Evolutionary conservation across 805 yeast genomes (phyloP).

Genomic region (Hanseniaspora valbyensis): DNA sequence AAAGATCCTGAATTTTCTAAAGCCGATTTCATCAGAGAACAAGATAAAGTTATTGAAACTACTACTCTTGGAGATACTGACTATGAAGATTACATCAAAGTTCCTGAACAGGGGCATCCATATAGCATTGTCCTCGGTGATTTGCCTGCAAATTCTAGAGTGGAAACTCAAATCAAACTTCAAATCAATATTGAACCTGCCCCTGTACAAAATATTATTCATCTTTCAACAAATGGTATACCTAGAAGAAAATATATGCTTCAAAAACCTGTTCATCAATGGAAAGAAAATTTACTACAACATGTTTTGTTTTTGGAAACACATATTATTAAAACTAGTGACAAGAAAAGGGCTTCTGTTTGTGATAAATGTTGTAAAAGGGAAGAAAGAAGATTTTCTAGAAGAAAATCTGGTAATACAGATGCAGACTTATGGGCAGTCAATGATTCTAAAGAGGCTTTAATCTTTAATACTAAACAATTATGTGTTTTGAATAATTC

Average conservation of each 20-base stretch:
- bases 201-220: constrained; percentile 61
- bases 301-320: constrained; percentile 63
- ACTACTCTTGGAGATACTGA: constrained; percentile 10
- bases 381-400: constrained; percentile 85
- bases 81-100: constrained; percentile 2
- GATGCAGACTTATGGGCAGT: constrained; percentile 73
- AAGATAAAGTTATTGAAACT: not conserved
- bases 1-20: constrained; percentile 1
- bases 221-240: constrained; percentile 76
- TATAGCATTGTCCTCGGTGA: constrained; percentile 5
- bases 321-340: constrained; percentile 57
- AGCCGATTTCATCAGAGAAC: constrained; percentile 10
- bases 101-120: constrained; percentile 4
- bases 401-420: constrained; percentile 72
- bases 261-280: constrained; percentile 30
- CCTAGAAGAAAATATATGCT: constrained; percentile 78
- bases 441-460: constrained; percentile 62
- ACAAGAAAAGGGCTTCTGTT: constrained; percentile 51
- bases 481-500: constrained; percentile 40
- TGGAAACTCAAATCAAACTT: constrained; percentile 88
- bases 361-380: constrained; percentile 84
- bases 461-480: constrained; percentile 86
- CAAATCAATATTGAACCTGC: constrained; percentile 59
- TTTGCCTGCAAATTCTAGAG: constrained; percentile 75
- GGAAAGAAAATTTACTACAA: constrained; percentile 40